phyloP scores from a whole-genome alignment of 257 asterid genomes.

The Nicotiana benthamiana region DNA sequence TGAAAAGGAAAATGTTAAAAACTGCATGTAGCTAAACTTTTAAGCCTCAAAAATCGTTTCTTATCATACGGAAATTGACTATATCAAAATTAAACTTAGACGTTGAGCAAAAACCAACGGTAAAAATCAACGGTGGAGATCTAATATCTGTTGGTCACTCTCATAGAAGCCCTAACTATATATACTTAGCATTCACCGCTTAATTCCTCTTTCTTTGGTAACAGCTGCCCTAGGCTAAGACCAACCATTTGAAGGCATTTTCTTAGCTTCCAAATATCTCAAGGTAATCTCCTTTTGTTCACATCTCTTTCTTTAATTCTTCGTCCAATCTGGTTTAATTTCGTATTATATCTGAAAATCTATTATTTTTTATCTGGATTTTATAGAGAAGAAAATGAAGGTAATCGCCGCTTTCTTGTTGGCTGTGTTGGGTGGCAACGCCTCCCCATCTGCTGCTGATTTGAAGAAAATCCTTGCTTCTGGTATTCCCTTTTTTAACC shows the following conservation, averaged over 20 bases:
- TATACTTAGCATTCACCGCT: neutral
- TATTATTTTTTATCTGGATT: neutral
- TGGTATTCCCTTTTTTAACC: neutral
- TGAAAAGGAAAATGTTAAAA: too few species aligned
- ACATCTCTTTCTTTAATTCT: neutral
- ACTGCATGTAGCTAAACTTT: too few species aligned
- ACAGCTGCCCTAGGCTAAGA: neutral
- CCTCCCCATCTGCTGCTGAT: neutral
- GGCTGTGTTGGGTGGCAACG: slow-evolving; percentile 10
- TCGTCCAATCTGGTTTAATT: neutral
- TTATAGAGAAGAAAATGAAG: slow-evolving; percentile 4
- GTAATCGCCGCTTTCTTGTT: slow-evolving; percentile 13
- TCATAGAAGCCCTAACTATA: neutral
- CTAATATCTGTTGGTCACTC: too few species aligned
- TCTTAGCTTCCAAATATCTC: neutral
- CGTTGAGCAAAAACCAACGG: neutral
- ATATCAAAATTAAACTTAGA: too few species aligned
- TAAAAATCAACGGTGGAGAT: neutral
- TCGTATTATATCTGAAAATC: neutral
- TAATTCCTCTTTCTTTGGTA: neutral
- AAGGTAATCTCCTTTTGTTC: neutral
- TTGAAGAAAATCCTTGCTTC: slow-evolving; percentile 13
- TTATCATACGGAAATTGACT: too few species aligned
- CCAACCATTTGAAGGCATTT: neutral
- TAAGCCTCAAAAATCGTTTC: too few species aligned